Evolutionary conservation across 2,329 filamentous ascomycete genomes (phyloP).

Genomic region (Scedosporium dehoogii): DNA sequence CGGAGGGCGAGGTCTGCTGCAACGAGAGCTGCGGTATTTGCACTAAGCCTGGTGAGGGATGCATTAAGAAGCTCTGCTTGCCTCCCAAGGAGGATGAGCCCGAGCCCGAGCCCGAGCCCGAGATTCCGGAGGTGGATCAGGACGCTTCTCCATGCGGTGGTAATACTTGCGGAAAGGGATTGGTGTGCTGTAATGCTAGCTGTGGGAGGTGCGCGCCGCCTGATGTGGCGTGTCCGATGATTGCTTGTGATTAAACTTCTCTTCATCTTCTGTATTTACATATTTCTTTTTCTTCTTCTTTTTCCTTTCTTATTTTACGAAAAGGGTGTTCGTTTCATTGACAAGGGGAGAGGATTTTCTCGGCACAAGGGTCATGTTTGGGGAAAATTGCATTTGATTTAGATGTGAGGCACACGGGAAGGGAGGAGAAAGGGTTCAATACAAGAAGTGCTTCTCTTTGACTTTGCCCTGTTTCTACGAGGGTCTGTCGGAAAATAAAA

Average conservation of each 20-base stretch:
- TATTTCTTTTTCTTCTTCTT: neutral
- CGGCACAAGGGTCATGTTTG: too few relatives aligned
- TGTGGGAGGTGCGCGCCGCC: neutral
- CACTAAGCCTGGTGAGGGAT: neutral
- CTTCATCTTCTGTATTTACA: neutral
- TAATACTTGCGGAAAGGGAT: neutral
- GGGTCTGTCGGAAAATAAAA: too few relatives aligned
- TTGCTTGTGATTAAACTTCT: neutral
- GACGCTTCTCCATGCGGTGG: neutral
- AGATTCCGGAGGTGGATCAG: slow-evolving; percentile 12
- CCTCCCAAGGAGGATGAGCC: neutral
- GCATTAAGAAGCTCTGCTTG: neutral
- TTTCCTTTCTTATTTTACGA: neutral
- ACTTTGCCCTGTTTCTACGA: too few relatives aligned
- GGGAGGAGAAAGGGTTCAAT: too few relatives aligned
- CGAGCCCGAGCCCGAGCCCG: slow-evolving; percentile 13
- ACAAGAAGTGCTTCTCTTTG: too few relatives aligned
- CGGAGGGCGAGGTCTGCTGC: neutral
- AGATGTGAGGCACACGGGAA: too few relatives aligned
- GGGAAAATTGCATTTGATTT: too few relatives aligned
- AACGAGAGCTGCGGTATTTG: neutral
- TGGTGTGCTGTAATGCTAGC: neutral
- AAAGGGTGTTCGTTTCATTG: too few relatives aligned
- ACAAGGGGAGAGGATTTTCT: too few relatives aligned
- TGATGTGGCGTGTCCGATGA: slow-evolving; percentile 1